Percentiles rank a stretch among this genome's conserved stretches.
These are phyloP conservation scores for Jatropha podagrica DNA, from an alignment of 441 rosid genomes.

Conservation along the genomic window DNA sequence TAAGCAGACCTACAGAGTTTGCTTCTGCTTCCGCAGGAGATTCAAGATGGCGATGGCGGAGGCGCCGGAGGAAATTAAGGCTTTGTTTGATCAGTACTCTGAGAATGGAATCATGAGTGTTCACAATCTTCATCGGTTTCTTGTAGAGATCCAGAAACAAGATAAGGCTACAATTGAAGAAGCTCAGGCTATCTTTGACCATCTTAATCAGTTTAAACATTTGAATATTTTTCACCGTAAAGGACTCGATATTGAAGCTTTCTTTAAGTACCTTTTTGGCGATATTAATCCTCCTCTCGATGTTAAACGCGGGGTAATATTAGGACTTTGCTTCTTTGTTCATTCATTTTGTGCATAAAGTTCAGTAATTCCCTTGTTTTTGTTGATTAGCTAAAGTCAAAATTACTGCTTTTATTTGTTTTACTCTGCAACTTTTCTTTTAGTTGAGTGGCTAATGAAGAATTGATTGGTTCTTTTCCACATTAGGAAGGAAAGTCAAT, in stretches of 20 bases:
- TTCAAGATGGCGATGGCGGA: conserved; percentile 56
- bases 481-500: conserved; percentile 8
- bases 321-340: background rate
- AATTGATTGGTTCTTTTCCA: background rate
- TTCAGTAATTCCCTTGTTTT: background rate
- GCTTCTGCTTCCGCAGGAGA: conserved; percentile 74
- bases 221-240: conserved; percentile 45
- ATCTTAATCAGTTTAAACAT: conserved; percentile 36
- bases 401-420: background rate
- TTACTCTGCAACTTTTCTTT: background rate
- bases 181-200: conserved; percentile 60
- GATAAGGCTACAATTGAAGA: conserved; percentile 59
- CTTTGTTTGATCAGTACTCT: conserved; percentile 53
- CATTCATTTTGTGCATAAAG: background rate
- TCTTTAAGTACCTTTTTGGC: conserved; percentile 70
- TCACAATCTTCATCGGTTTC: conserved; percentile 61
- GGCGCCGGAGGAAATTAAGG: conserved; percentile 71
- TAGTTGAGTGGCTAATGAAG: background rate
- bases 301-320: conserved; percentile 52
- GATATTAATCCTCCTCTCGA: conserved; percentile 57
- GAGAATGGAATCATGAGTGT: conserved; percentile 63
- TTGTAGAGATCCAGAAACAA: conserved; percentile 63
- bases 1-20: conserved; percentile 73
- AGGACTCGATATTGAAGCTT: conserved; percentile 64
- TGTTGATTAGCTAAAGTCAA: background rate